Conservation (phyloP, 1,284 basidiomycete species). For the Ganoderma boninense region DNA sequence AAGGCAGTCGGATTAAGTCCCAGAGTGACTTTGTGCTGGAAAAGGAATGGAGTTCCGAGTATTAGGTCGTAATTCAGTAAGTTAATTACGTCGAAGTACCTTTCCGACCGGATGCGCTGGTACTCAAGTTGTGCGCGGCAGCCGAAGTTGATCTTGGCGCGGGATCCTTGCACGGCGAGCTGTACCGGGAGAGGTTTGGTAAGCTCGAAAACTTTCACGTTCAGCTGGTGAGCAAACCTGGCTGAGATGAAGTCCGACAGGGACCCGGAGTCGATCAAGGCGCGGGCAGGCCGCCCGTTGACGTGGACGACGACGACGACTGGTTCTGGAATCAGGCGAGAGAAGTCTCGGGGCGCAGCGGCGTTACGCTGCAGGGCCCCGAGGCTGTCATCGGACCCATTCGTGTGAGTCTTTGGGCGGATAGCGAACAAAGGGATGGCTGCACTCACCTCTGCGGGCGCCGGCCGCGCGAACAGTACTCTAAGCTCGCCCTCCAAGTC, state of each 20-base stretch:
- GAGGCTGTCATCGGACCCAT: no score
- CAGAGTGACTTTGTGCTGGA: slow-evolving; percentile 32
- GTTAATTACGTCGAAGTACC: slow-evolving; percentile 41
- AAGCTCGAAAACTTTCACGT: not conserved
- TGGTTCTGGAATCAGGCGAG: not conserved
- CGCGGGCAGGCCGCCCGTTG: slow-evolving; percentile 14
- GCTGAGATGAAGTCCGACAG: not conserved
- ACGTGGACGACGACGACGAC: slow-evolving; percentile 5
- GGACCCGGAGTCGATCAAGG: slow-evolving; percentile 20
- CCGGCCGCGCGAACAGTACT: no score
- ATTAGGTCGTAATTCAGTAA: slow-evolving; percentile 38
- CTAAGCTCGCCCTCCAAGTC: no score
- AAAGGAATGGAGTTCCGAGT: slow-evolving; percentile 39
- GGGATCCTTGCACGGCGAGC: slow-evolving; percentile 18
- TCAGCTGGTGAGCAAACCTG: slow-evolving; percentile 17
- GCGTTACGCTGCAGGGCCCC: slow-evolving; percentile 13
- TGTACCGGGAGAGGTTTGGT: slow-evolving; percentile 21
- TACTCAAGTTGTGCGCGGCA: not conserved
- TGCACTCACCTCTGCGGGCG: no score
- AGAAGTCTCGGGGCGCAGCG: not conserved
- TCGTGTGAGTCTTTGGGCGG: no score
- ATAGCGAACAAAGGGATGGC: no score
- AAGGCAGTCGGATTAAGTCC: slow-evolving; percentile 33
- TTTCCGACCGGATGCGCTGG: slow-evolving; percentile 2
- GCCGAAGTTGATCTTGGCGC: slow-evolving; percentile 13